Percentiles rank a stretch among this genome's conserved stretches.
phyloP scores from a whole-genome alignment of 805 yeast species.

The Saccharomycopsis babjevae region DNA sequence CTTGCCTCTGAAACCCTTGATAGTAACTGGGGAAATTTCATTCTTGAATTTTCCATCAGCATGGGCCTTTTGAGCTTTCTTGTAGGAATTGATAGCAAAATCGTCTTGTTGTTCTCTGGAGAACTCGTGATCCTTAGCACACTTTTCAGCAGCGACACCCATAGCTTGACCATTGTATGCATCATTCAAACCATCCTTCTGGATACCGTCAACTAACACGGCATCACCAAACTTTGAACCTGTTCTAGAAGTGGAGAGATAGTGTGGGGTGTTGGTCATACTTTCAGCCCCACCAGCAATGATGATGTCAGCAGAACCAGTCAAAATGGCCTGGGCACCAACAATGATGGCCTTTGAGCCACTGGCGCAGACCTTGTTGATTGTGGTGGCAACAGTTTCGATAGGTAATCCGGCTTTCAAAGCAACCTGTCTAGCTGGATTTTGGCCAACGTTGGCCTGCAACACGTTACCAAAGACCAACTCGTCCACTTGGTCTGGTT shows the following conservation, averaged over 20 bases:
- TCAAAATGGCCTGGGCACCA: slow-evolving; percentile 81
- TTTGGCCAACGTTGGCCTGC: slow-evolving; percentile 91
- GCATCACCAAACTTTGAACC: slow-evolving; percentile 90
- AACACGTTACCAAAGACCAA: slow-evolving; percentile 87
- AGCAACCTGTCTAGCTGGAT: slow-evolving; percentile 97
- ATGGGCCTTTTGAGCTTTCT: slow-evolving; percentile 76
- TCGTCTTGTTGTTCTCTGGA: slow-evolving; percentile 84
- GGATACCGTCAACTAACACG: slow-evolving; percentile 73
- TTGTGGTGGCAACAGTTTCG: slow-evolving; percentile 74
- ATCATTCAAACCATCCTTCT: slow-evolving; percentile 87
- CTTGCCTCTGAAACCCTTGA: slow-evolving; percentile 87
- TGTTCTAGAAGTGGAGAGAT: slow-evolving; percentile 70
- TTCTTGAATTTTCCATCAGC: slow-evolving; percentile 66
- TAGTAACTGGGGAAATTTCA: slow-evolving; percentile 81
- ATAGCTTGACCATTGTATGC: slow-evolving; percentile 81
- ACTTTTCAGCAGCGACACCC: slow-evolving; percentile 97
- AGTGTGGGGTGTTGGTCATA: slow-evolving; percentile 94
- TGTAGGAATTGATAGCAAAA: slow-evolving; percentile 76
- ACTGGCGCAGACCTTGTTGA: slow-evolving; percentile 96
- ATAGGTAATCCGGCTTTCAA: slow-evolving; percentile 78
- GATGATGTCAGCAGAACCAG: slow-evolving; percentile 86
- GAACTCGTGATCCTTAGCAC: slow-evolving; percentile 72
- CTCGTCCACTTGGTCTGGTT: slow-evolving; percentile 75
- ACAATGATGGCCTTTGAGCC: slow-evolving; percentile 86
- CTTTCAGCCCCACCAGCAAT: slow-evolving; percentile 98